A percentile compares a stretch with the other conserved stretches of the same genome.
phyloP scores from a whole-genome alignment of 345 rosid genomes.

The Turnera subulata region DNA sequence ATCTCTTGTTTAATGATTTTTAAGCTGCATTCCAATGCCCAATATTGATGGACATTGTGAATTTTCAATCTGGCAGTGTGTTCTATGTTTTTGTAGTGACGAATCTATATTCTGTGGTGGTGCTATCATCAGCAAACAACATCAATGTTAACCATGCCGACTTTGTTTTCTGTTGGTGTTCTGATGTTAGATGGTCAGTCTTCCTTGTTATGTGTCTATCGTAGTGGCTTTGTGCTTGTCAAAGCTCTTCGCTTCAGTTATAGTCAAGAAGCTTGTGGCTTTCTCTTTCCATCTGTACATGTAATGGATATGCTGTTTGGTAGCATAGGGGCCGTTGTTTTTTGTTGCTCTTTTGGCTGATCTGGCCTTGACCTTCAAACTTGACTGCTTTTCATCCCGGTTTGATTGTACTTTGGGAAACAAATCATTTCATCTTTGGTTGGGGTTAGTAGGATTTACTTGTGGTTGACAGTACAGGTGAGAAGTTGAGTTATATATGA shows the following conservation, averaged over 20 bases:
- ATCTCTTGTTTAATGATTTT: background rate
- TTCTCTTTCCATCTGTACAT: background rate
- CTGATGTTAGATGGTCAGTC: background rate
- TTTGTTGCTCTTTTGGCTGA: no score
- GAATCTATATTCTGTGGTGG: background rate
- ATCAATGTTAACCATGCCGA: no score
- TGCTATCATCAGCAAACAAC: background rate
- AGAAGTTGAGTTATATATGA: constrained; percentile 19
- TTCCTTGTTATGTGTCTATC: background rate
- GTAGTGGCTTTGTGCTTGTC: no score
- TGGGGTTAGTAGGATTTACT: background rate
- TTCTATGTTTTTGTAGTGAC: background rate
- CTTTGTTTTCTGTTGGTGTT: background rate
- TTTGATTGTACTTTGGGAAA: no score
- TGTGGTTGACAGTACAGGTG: constrained; percentile 29
- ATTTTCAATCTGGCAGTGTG: no score
- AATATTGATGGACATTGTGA: no score
- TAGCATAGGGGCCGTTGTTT: no score
- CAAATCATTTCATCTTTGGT: no score
- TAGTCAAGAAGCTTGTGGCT: no score
- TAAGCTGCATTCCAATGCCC: background rate
- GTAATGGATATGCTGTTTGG: background rate
- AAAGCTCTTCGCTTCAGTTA: no score
- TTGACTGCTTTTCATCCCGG: no score
- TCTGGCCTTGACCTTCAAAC: no score